Evolutionary conservation across 1,284 basidiomycete species (phyloP).

Genomic region (Austropuccinia psidii): DNA sequence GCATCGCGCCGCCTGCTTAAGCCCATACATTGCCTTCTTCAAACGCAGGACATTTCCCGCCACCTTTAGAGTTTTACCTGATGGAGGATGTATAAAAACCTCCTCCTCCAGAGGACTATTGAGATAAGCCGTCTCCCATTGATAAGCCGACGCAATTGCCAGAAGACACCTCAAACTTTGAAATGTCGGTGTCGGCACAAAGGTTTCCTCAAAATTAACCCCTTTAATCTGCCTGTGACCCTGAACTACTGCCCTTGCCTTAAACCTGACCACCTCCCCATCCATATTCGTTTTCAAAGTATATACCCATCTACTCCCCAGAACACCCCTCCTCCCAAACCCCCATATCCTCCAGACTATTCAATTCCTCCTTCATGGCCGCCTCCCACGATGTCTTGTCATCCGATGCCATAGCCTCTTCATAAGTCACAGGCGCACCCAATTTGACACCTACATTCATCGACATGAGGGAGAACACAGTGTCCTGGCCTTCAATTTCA

Average conservation of each 20-base stretch:
- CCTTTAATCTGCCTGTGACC: background rate
- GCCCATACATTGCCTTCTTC: constrained; percentile 1
- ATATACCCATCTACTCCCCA: background rate
- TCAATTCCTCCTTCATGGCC: background rate
- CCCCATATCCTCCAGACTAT: background rate
- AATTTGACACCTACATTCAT: too few relatives aligned
- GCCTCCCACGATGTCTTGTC: background rate
- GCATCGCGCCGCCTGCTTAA: background rate
- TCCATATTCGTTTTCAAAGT: background rate
- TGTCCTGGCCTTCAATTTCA: too few relatives aligned
- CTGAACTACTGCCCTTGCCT: background rate
- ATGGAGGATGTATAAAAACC: background rate
- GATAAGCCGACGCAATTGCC: background rate
- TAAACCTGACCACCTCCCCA: background rate
- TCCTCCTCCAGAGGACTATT: background rate
- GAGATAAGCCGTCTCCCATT: background rate
- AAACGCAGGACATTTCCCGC: background rate
- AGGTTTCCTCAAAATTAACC: background rate
- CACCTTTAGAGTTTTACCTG: background rate
- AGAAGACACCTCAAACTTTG: background rate
- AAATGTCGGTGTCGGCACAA: constrained; percentile 7
- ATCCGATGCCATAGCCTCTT: background rate
- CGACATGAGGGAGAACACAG: too few relatives aligned
- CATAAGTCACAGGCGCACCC: background rate
- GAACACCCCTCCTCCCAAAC: constrained; percentile 2